Evolutionary conservation across 1,139 yeast species (phyloP).

Genomic region (Lodderomyces margitis): DNA sequence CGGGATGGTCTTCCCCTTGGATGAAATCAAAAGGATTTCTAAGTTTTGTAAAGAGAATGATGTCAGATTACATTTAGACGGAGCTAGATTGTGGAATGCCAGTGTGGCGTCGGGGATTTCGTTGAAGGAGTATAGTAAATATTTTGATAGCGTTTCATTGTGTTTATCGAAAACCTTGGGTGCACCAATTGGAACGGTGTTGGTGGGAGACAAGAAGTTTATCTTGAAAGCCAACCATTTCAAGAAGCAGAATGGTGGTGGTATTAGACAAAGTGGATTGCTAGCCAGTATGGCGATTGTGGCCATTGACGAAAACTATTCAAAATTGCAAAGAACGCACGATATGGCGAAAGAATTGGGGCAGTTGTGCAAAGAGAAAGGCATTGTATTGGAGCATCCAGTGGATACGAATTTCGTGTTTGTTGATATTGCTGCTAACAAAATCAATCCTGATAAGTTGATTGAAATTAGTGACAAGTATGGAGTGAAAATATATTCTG

Average conservation of each 20-base stretch:
- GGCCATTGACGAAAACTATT: conserved; percentile 40
- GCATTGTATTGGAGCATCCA: conserved; percentile 37
- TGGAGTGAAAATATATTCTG: conserved; percentile 28
- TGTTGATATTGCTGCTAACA: conserved; percentile 33
- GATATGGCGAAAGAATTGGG: conserved; percentile 54
- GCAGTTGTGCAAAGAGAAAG: conserved; percentile 35
- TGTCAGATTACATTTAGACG: conserved; percentile 43
- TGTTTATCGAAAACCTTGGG: conserved; percentile 47
- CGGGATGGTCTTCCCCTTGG: conserved; percentile 44
- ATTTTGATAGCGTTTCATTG: conserved; percentile 45
- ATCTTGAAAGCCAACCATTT: conserved; percentile 46
- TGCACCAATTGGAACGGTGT: conserved; percentile 47
- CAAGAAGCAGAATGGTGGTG: conserved; percentile 48
- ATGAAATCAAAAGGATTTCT: conserved; percentile 39
- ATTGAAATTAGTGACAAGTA: conserved; percentile 25
- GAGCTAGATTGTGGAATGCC: conserved; percentile 50
- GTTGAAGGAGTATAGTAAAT: conserved; percentile 36
- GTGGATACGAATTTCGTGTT: conserved; percentile 45
- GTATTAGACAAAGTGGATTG: conserved; percentile 46
- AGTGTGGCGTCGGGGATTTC: conserved; percentile 40
- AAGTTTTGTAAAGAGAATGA: conserved; percentile 34
- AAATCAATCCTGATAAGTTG: conserved; percentile 30
- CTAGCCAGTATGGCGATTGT: conserved; percentile 41
- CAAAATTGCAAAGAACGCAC: conserved; percentile 47
- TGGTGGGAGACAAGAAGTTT: conserved; percentile 33